Conservation (phyloP, 257 asterid genomes). For the Solanum chiquidenum region DNA sequence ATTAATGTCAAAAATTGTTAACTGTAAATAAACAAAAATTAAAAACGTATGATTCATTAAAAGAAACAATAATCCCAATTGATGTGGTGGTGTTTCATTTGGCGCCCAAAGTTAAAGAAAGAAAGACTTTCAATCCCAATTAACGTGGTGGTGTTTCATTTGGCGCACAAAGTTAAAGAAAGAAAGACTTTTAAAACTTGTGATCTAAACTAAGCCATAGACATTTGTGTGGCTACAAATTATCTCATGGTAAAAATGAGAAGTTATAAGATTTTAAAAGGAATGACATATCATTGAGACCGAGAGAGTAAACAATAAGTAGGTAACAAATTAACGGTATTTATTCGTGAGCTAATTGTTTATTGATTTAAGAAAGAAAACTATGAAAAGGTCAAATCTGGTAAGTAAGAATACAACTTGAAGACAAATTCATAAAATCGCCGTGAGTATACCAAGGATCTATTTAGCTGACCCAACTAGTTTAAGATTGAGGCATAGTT, state of each 20-base stretch:
- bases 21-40: not conserved
- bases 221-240: not conserved
- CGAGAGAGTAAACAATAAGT: not conserved
- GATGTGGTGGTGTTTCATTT: not conserved
- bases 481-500: not conserved
- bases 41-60: not conserved
- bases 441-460: not conserved
- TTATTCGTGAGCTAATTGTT: not conserved
- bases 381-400: not conserved
- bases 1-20: not conserved
- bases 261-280: not conserved
- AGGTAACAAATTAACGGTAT: not conserved
- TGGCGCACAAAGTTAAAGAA: not conserved
- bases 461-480: not conserved
- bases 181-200: not conserved
- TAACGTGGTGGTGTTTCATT: not conserved
- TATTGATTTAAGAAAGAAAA: not conserved
- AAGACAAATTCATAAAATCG: not conserved
- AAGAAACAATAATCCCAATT: not conserved
- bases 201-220: not conserved
- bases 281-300: not conserved
- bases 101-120: not conserved
- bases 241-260: not conserved
- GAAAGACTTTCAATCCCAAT: not conserved
- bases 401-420: not conserved